Evolutionary conservation across 371 early-diverging fungal genomes (phyloP).

Genomic region (Mortierella sp.): DNA sequence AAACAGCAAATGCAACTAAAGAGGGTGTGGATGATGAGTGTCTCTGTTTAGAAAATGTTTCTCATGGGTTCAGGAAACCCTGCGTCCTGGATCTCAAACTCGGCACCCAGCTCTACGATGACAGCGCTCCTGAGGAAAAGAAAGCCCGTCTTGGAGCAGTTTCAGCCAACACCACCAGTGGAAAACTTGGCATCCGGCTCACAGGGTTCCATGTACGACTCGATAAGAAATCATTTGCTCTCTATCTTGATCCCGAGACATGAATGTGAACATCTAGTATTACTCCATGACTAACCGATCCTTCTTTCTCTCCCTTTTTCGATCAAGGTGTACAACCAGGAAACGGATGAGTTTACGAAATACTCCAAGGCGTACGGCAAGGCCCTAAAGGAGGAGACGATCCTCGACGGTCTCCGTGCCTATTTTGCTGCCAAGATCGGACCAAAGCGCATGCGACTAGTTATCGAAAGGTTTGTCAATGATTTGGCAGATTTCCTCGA

Average conservation of each 20-base stretch:
- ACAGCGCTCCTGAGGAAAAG: constrained; percentile 71
- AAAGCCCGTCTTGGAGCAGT: constrained; percentile 64
- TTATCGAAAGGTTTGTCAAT: constrained; percentile 70
- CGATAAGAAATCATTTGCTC: constrained; percentile 1
- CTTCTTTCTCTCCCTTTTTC: constrained; percentile 1
- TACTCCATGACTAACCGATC: background rate
- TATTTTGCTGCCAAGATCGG: constrained; percentile 60
- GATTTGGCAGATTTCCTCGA: constrained; percentile 66
- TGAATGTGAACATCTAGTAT: too few relatives aligned
- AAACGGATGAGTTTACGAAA: constrained; percentile 49
- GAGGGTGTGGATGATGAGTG: constrained; percentile 35
- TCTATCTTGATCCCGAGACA: too few relatives aligned
- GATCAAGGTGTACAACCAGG: constrained; percentile 57
- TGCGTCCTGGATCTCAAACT: constrained; percentile 86
- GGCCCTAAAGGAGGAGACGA: constrained; percentile 53
- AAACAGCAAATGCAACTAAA: too few relatives aligned
- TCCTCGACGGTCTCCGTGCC: constrained; percentile 57
- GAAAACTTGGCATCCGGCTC: constrained; percentile 66
- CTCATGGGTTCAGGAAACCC: constrained; percentile 71
- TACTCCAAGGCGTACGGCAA: constrained; percentile 62
- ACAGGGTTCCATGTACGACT: constrained; percentile 69
- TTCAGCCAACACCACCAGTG: constrained; percentile 68
- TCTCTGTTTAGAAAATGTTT: constrained; percentile 81
- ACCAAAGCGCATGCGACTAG: constrained; percentile 59
- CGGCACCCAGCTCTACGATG: constrained; percentile 72